A percentile compares a stretch with the other conserved stretches of the same genome.
Evolutionary conservation across 257 asterid genomes (phyloP).

Genomic region (Haberlea rhodopensis): DNA sequence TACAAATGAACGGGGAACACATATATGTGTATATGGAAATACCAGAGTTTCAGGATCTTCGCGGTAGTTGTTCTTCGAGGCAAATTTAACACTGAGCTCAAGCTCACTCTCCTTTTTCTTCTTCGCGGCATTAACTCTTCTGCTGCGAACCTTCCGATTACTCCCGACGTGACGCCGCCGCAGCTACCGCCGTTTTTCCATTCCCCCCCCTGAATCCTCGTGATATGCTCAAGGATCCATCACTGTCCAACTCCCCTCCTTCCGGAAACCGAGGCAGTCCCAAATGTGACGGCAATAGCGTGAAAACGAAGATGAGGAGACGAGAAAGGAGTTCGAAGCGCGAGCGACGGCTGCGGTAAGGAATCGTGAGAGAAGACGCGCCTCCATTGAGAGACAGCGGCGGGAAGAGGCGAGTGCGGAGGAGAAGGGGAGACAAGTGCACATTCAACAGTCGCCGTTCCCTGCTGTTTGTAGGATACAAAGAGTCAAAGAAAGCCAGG

Average conservation of each 20-base stretch:
- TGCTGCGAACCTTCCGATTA: conserved; percentile 57
- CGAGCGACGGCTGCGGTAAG: conserved; percentile 32
- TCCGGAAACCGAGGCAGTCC: conserved; percentile 29
- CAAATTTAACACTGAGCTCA: conserved; percentile 76
- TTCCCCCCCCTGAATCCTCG: conserved; percentile 37
- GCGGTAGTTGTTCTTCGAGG: conserved; percentile 80
- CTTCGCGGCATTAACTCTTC: conserved; percentile 40
- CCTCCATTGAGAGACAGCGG: conserved; percentile 56
- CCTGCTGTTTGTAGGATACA: too few species aligned
- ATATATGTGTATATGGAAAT: not conserved
- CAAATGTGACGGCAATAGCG: conserved; percentile 22
- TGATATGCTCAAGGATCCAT: conserved; percentile 27
- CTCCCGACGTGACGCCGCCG: conserved; percentile 59
- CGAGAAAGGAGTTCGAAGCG: conserved; percentile 24
- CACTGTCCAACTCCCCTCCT: conserved; percentile 24
- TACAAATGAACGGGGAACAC: not conserved
- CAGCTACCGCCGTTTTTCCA: conserved; percentile 37
- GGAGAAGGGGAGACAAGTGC: conserved; percentile 54
- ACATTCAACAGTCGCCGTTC: conserved; percentile 46
- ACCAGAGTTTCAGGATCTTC: conserved; percentile 95
- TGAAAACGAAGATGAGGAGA: conserved; percentile 30
- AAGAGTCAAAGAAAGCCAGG: too few species aligned
- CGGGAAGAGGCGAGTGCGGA: conserved; percentile 39
- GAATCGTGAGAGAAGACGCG: conserved; percentile 60
- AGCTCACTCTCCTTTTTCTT: conserved; percentile 63